Base-by-base conservation (phyloP, 805 yeast genomes). In the Starmerella roubikii region DNA sequence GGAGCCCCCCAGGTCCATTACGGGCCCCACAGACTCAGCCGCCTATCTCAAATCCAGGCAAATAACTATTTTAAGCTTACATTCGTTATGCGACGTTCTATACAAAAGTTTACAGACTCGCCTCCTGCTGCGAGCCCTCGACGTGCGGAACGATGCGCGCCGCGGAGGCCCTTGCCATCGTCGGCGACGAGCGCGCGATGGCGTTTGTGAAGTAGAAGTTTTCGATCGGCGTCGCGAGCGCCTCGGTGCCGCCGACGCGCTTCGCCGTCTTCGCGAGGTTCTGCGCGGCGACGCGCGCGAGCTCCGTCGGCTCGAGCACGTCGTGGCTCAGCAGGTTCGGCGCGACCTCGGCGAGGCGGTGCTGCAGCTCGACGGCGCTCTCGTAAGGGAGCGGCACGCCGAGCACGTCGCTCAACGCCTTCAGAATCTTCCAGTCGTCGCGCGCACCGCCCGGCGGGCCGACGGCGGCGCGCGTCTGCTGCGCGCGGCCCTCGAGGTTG, bases 151-250 rank as follows among this genome's bases (percentile, higher is more conserved):
- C 15, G 24, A 13, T 4, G 24, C 15, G 9, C 16, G 62, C 62
- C 39, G 78, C 69, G 43, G 84, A 75, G 66, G 93, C 79, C 63
- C 71, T 77, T 30, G 93, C 93, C 93, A 82, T 83, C 23, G 93
- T 83, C 48, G 84, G 82, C 35, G 93, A 82, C 40, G 82, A 74
- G 66, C 93, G 72, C 19, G 93, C 78, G 50, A 82, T 78, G 46
- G 80, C 82, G 59, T 83, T 88, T 26, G 94, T 82, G 69, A 82
- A 78, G 67, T 83, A 82, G 60, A 79, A 82, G 72, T 82, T 80
- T 50, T 72, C 72, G 55, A 82, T 76, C 41, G 85, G 85, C 59
- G 77, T 75, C 59, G 67, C 68, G 55, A 83, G 69, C 13, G 32
- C 37, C 24, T 30, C 36, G n/a, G 32, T 26, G 38, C 68, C 64